These are phyloP conservation scores for Mycothermus thermophilus DNA, from an alignment of 495 filamentous ascomycete species.

Conservation along the genomic window DNA sequence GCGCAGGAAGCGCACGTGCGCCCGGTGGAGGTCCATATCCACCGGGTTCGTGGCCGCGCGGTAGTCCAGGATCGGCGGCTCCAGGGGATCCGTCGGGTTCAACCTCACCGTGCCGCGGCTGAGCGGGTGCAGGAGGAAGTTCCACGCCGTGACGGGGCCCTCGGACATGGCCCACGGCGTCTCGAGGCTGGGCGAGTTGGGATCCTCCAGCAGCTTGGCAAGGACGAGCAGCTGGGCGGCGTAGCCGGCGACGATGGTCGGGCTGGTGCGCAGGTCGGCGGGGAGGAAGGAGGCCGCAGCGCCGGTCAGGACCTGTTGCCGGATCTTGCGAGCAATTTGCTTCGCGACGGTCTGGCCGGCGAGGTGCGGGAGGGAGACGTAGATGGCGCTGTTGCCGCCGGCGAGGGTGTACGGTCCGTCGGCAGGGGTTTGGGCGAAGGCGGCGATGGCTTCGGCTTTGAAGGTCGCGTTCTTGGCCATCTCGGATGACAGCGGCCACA, in stretches of 20 bases:
- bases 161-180: constrained; percentile 16
- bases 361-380: constrained; percentile 12
- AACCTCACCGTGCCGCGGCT: constrained; percentile 21
- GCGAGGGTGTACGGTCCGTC: constrained; percentile 16
- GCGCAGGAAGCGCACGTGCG: constrained; percentile 10
- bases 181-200: constrained; percentile 11
- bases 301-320: neutral
- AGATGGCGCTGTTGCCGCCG: constrained; percentile 14
- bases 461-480: constrained; percentile 12
- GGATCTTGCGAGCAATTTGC: too few species aligned
- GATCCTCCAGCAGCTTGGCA: constrained; percentile 7
- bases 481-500: constrained; percentile 5
- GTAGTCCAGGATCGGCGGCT: constrained; percentile 19
- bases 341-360: constrained; percentile 5
- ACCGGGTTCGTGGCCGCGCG: constrained; percentile 19
- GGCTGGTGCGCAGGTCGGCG: constrained; percentile 1
- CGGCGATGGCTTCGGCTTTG: constrained; percentile 9
- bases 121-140: constrained; percentile 20
- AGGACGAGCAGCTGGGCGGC: constrained; percentile 9
- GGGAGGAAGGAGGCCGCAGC: constrained; percentile 6
- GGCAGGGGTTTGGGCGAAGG: constrained; percentile 11
- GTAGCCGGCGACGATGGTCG: constrained; percentile 13
- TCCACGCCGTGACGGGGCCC: constrained; percentile 6
- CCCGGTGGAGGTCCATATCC: constrained; percentile 16
- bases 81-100: constrained; percentile 19